phyloP scores from a whole-genome alignment of 169 alveolate species.

The Besnoitia besnoiti region DNA sequence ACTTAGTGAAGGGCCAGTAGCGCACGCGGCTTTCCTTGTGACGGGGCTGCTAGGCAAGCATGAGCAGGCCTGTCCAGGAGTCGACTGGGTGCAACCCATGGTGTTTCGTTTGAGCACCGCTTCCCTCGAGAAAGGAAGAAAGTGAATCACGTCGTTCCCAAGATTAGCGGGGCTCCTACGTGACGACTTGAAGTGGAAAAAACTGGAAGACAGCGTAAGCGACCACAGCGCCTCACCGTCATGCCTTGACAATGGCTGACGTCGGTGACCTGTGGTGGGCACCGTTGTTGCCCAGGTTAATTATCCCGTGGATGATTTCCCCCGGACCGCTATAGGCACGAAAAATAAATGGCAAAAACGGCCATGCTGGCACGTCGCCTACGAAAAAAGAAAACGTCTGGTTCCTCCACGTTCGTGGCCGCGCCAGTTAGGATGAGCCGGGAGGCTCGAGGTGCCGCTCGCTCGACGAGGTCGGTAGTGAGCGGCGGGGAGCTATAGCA shows the following conservation, averaged over 20 bases:
- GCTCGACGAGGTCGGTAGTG: neutral
- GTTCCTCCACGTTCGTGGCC: neutral
- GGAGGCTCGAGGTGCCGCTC: neutral
- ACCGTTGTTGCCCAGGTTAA: neutral
- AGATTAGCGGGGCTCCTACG: too few species aligned
- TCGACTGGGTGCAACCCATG: conserved; percentile 14
- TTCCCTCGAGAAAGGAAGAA: neutral
- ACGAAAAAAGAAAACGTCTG: too few species aligned
- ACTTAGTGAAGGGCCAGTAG: neutral
- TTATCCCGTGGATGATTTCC: neutral
- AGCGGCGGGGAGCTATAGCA: neutral
- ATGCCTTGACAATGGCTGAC: too few species aligned
- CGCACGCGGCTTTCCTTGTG: conserved; percentile 8
- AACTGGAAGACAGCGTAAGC: neutral
- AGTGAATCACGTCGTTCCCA: neutral
- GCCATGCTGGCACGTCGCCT: neutral
- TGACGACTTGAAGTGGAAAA: too few species aligned
- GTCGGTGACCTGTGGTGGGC: neutral
- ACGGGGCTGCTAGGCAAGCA: neutral
- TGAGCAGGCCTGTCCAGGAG: conserved; percentile 20
- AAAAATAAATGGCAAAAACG: neutral
- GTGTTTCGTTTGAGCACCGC: neutral
- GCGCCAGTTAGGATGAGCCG: neutral
- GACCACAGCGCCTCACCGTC: neutral
- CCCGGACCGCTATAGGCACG: neutral